Evolutionary conservation across 2,329 filamentous ascomycete species (phyloP), one percentile per base, ranked within the genome.

Genomic region (Ceratocystis harringtonii): DNA sequence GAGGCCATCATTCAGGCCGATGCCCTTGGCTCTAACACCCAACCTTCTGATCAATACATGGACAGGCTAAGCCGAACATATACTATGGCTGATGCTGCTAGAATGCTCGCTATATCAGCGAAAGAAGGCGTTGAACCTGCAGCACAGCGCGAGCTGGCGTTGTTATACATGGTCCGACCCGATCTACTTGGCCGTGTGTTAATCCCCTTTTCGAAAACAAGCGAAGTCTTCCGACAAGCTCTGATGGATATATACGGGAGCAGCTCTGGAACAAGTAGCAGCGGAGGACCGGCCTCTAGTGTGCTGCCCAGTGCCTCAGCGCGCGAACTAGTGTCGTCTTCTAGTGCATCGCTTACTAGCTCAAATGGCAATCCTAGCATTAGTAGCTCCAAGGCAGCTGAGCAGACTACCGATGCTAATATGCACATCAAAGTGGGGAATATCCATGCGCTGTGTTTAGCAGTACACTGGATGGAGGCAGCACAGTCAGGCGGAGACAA

Each of bases 401-500:
- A 45, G 30, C 44, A 62, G 58, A 8, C 28, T 10, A 55, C 22
- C 4, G 30, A 52, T 32, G 32, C 55, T 19, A 28, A 50, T 32
- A 43, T 22, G 7, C 68, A 8, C 69, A 69, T 15, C 69, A 68
- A 4, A 66, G 63, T 6, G 67, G 90, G 96, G 55, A 58, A 58
- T 73, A 89, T 90, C 1, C 87, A 87, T 64, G 85, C 91, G 52
- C 94, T 97, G 89, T 96, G 92, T 71, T 84, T 96, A 66, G 92
- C 92, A 8, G 86, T 95, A 75, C 92, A 97, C 78, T 97, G 92
- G 92, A 96, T 97, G 91, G 90, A 92, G 76, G 80, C 89, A 69
- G 91, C 89, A 45, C 88, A 90, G 70, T 82, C 83, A 65, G 91
- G 91, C n/a, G 91, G 91, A 0, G 92, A 97, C 73, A 83, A 88